Conservation (phyloP, 306 rosid species). For the Corylus heterophylla region DNA sequence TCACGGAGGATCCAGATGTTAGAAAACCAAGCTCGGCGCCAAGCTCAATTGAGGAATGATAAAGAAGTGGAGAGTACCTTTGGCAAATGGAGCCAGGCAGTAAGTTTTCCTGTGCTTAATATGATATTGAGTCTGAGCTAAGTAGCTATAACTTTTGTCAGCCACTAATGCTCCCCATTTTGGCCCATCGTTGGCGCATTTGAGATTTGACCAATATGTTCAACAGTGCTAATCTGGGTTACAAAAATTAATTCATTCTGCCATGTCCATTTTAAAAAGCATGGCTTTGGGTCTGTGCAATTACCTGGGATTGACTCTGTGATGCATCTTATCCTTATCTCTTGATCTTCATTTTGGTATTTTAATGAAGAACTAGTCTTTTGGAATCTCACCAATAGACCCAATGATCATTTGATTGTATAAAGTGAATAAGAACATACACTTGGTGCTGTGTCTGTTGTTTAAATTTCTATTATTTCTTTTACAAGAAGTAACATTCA, state of each 20-base stretch:
- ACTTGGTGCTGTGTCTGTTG: background rate
- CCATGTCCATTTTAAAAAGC: background rate
- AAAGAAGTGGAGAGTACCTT: constrained; percentile 60
- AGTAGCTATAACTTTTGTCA: background rate
- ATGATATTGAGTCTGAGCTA: background rate
- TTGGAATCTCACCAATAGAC: background rate
- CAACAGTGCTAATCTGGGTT: background rate
- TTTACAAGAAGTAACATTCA: constrained; percentile 15
- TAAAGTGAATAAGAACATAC: background rate
- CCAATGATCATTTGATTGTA: background rate
- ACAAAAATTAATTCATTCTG: background rate
- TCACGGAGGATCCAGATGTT: constrained; percentile 91
- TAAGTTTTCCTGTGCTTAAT: constrained; percentile 37
- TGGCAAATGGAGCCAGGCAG: constrained; percentile 68
- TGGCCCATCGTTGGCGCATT: background rate
- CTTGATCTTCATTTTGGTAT: background rate
- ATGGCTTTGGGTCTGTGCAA: background rate
- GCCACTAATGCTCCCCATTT: background rate
- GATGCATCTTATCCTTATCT: background rate
- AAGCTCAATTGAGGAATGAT: constrained; percentile 66
- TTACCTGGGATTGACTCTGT: background rate
- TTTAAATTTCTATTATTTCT: background rate
- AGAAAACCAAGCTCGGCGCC: constrained; percentile 80
- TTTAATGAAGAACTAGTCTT: background rate
- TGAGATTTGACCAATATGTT: background rate